A percentile compares a stretch with the other conserved stretches of the same genome.
Evolutionary conservation across 192 early-diverging fungal species (phyloP).

Genomic region (Ambispora gerdemannii): DNA sequence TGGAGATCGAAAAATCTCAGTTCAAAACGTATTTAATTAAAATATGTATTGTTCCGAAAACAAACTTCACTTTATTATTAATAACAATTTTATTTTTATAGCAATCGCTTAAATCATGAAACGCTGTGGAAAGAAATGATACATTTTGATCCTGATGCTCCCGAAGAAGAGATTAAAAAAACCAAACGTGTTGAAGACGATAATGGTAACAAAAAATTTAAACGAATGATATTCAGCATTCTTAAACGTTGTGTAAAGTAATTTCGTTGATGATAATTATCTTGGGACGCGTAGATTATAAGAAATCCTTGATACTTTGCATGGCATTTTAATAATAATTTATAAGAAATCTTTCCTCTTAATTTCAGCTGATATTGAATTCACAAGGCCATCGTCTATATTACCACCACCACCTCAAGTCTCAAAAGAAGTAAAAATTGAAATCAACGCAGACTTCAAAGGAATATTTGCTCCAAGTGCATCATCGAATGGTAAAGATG

Average conservation of each 20-base stretch:
- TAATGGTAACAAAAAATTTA: neutral
- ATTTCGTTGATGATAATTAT: too few species aligned
- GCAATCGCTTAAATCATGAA: too few species aligned
- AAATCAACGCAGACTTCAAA: conserved; percentile 24
- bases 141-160: conserved; percentile 48
- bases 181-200: neutral
- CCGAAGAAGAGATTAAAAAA: conserved; percentile 9
- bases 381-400: neutral
- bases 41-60: neutral
- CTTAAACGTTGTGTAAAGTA: too few species aligned
- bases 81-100: too few species aligned
- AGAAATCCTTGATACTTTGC: too few species aligned
- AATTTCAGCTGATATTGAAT: neutral
- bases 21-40: neutral
- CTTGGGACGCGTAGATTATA: too few species aligned
- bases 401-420: conserved; percentile 3
- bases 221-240: neutral
- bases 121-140: conserved; percentile 20
- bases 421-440: conserved; percentile 6
- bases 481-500: too few species aligned
- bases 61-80: neutral
- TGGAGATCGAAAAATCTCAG: neutral
- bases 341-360: too few species aligned
- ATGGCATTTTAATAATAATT: too few species aligned
- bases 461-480: conserved; percentile 6